Evolutionary conservation across 2,329 filamentous ascomycete species (phyloP).

Genomic region (Microsporum canis): DNA sequence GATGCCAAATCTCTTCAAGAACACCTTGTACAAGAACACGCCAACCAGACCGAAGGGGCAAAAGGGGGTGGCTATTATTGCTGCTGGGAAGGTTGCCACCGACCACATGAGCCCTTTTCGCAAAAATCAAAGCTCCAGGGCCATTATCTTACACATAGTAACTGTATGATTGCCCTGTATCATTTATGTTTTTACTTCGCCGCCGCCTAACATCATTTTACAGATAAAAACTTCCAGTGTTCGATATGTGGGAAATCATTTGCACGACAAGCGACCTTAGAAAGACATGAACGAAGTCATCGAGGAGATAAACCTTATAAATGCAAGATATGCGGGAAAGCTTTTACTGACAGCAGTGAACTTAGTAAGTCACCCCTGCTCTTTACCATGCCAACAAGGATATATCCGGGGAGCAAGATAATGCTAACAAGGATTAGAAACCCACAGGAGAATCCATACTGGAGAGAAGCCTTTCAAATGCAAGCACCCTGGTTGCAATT

Average conservation of each 20-base stretch:
- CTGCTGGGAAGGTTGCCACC: slow-evolving; percentile 34
- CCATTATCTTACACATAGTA: slow-evolving; percentile 36
- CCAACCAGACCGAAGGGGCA: slow-evolving; percentile 27
- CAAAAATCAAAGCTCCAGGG: slow-evolving; percentile 37
- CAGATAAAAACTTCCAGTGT: slow-evolving; percentile 35
- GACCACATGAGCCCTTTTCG: slow-evolving; percentile 34
- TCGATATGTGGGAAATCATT: slow-evolving; percentile 33
- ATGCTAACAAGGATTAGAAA: slow-evolving; percentile 28
- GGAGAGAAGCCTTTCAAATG: slow-evolving; percentile 36
- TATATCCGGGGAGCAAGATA: neutral
- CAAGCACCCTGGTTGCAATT: slow-evolving; percentile 32
- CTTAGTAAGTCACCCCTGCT: slow-evolving; percentile 23
- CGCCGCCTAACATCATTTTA: neutral
- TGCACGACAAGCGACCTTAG: slow-evolving; percentile 33
- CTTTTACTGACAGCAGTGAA: slow-evolving; percentile 36
- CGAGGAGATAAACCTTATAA: slow-evolving; percentile 35
- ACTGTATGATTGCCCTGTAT: slow-evolving; percentile 23
- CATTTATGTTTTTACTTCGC: neutral
- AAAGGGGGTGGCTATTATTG: slow-evolving; percentile 36
- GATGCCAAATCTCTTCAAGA: slow-evolving; percentile 30
- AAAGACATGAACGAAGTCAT: slow-evolving; percentile 35
- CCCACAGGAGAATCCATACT: slow-evolving; percentile 33
- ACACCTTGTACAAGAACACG: slow-evolving; percentile 29
- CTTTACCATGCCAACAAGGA: slow-evolving; percentile 9
- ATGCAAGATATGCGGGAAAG: slow-evolving; percentile 32